phyloP scores from a whole-genome alignment of 306 rosid genomes.

The Adenanthera pavonina region DNA sequence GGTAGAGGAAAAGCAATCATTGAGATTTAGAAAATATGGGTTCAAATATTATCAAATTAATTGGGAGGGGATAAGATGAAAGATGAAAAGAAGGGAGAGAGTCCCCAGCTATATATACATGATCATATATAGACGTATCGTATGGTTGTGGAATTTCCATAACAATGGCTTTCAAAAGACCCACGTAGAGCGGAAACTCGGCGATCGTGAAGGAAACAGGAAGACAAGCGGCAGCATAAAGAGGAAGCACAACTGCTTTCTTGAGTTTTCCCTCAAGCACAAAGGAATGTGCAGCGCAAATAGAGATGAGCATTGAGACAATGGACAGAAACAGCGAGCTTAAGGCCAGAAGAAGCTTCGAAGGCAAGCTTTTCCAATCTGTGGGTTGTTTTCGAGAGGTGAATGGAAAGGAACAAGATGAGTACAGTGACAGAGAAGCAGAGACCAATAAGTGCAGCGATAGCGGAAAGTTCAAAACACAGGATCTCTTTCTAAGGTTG shows the following conservation, averaged over 20 bases:
- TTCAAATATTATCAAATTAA: no score
- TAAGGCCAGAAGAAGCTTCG: neutral
- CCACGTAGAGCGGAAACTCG: neutral
- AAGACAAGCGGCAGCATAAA: neutral
- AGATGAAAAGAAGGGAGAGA: no score
- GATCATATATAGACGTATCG: no score
- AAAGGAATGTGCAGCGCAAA: neutral
- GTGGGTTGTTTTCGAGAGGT: neutral
- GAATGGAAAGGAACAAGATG: neutral
- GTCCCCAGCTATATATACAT: no score
- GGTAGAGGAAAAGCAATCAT: no score
- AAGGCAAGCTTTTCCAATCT: neutral
- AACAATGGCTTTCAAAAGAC: neutral
- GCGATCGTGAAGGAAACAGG: neutral
- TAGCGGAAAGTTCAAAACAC: neutral
- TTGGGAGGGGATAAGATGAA: no score
- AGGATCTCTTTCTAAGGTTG: neutral
- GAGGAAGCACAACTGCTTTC: neutral
- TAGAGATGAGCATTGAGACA: neutral
- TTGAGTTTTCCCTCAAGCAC: neutral
- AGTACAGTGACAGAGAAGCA: neutral
- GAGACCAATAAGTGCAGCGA: neutral
- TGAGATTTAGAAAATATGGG: no score
- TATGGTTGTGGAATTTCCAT: neutral
- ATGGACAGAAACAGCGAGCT: neutral